phyloP scores from a whole-genome alignment of 1,284 basidiomycete species.

The Erythrobasidium hasegawianum region DNA sequence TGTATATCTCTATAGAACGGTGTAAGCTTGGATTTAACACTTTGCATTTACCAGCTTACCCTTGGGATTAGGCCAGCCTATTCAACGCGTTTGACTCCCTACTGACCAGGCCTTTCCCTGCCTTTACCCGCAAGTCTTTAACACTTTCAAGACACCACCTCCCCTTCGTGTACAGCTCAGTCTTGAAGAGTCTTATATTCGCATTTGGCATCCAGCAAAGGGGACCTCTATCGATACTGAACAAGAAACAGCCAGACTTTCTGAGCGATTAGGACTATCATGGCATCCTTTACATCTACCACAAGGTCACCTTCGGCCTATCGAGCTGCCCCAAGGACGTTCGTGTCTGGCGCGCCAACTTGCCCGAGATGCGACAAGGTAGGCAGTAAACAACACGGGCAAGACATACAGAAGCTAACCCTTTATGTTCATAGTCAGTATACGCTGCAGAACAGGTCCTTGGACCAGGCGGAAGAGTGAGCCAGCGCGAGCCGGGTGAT shows the following conservation, averaged over 20 bases:
- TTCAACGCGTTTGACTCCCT: too few relatives aligned
- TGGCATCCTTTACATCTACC: constrained; percentile 3
- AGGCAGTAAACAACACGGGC: not conserved
- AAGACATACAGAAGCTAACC: not conserved
- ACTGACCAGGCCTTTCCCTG: too few relatives aligned
- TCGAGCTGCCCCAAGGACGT: constrained; percentile 26
- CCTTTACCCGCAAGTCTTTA: not conserved
- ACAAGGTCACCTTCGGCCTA: constrained; percentile 25
- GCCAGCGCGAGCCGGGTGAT: not conserved
- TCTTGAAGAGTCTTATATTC: constrained; percentile 2
- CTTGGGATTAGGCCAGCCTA: too few relatives aligned
- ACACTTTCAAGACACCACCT: not conserved
- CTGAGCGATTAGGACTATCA: too few relatives aligned
- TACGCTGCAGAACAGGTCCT: constrained; percentile 33
- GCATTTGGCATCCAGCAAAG: not conserved
- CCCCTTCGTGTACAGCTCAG: not conserved
- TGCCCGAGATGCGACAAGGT: constrained; percentile 34
- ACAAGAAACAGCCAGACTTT: not conserved
- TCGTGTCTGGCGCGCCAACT: constrained; percentile 18
- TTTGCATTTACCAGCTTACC: too few relatives aligned
- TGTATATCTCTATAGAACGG: too few relatives aligned
- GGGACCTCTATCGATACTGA: not conserved
- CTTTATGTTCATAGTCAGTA: constrained; percentile 10
- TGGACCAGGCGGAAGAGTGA: constrained; percentile 29
- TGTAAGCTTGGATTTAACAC: too few relatives aligned